Conservation (phyloP, 768 basidiomycete species). For the Lactifluus hygrophoroides region DNA sequence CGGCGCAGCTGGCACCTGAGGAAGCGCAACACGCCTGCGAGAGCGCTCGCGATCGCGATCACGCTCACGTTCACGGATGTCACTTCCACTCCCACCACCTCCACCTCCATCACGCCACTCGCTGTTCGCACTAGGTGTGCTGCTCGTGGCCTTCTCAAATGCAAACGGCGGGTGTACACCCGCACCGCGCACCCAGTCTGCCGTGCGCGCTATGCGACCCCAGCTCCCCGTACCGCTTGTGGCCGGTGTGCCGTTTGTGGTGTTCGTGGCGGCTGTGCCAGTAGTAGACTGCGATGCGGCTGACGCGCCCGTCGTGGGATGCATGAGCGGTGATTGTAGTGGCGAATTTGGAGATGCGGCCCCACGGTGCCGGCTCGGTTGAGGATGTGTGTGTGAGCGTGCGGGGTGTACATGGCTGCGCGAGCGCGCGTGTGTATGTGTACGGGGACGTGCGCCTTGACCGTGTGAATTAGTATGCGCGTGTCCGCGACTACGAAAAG, state of each 20-base stretch:
- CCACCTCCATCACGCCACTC: neutral
- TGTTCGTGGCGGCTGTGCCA: conserved; percentile 7
- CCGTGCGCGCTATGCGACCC: conserved; percentile 13
- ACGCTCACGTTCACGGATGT: conserved; percentile 14
- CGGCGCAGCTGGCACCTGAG: neutral
- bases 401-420: conserved; percentile 4
- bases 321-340: conserved; percentile 3
- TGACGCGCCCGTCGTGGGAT: conserved; percentile 7
- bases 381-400: conserved; percentile 16
- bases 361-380: neutral
- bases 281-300: conserved; percentile 17
- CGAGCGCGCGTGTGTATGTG: conserved; percentile 1
- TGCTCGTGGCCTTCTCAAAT: conserved; percentile 18
- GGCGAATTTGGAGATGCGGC: neutral
- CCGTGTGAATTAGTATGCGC: conserved; percentile 1
- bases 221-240: conserved; percentile 8
- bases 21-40: conserved; percentile 1
- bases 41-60: conserved; percentile 13
- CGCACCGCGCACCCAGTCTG: conserved; percentile 17
- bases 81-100: neutral
- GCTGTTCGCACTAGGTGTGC: conserved; percentile 1
- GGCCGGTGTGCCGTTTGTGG: neutral
- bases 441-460: conserved; percentile 7
- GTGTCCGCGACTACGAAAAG: neutral
- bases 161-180: conserved; percentile 21